Evolutionary conservation across 163 green algal species (phyloP).

Genomic region (Coccomyxa subellipsoidea): DNA sequence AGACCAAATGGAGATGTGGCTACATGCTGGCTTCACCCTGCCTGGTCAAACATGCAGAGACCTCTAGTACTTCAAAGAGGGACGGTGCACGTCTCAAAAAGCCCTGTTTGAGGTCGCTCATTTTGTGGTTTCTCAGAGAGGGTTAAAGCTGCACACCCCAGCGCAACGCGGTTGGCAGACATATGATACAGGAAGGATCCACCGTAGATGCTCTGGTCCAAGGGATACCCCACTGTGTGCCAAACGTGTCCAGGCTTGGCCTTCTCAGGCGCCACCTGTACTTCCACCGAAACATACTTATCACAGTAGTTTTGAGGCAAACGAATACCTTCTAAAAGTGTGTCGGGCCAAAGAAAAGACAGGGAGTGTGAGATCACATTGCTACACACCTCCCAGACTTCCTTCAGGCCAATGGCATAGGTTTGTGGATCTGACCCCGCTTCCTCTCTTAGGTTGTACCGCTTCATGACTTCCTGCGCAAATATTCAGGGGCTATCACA

Average conservation of each 20-base stretch:
- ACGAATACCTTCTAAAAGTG: too few relatives aligned
- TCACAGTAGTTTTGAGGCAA: too few relatives aligned
- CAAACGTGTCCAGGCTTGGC: slow-evolving; percentile 59
- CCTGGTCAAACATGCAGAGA: too few relatives aligned
- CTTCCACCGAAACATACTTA: too few relatives aligned
- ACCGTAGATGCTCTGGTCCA: slow-evolving; percentile 73
- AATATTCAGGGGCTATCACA: not conserved
- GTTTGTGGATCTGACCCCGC: slow-evolving; percentile 72
- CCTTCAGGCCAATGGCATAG: slow-evolving; percentile 92
- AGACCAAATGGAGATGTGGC: too few relatives aligned
- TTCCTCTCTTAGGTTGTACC: slow-evolving; percentile 63
- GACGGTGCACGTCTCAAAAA: too few relatives aligned
- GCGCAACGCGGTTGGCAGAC: slow-evolving; percentile 49
- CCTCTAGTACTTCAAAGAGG: too few relatives aligned
- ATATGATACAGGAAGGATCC: slow-evolving; percentile 95
- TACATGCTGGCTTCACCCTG: too few relatives aligned
- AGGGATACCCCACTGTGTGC: slow-evolving; percentile 82
- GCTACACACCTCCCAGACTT: slow-evolving; percentile 74
- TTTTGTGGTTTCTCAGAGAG: too few relatives aligned
- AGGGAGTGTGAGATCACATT: not conserved
- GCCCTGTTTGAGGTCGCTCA: too few relatives aligned
- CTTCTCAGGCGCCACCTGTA: slow-evolving; percentile 44
- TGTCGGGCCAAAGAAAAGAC: too few relatives aligned
- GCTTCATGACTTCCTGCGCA: slow-evolving; percentile 64
- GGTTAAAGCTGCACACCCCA: slow-evolving; percentile 44